Evolutionary conservation across 2,329 filamentous ascomycete genomes (phyloP).

Genomic region (Fusarium torreyae): DNA sequence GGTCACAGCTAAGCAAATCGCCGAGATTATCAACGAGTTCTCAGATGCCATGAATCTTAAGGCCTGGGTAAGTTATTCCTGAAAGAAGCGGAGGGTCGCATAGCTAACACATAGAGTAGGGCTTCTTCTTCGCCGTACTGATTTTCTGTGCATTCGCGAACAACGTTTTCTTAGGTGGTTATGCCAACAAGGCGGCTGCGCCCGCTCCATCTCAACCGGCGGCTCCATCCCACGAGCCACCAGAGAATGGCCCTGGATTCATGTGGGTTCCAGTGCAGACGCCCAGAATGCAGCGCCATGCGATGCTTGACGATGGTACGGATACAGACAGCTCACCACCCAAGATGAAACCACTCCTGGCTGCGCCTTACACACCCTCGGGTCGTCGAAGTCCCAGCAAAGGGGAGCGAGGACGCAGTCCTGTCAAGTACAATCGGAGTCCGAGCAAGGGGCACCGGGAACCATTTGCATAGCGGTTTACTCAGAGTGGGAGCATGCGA

Average conservation of each 20-base stretch:
- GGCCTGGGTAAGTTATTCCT: conserved; percentile 64
- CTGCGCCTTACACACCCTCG: conserved; percentile 64
- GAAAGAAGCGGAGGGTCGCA: neutral
- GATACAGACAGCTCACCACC: conserved; percentile 68
- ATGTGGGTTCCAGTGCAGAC: conserved; percentile 68
- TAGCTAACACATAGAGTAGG: conserved; percentile 54
- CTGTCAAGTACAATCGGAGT: conserved; percentile 61
- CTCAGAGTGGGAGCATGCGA: neutral
- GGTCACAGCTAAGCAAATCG: conserved; percentile 88
- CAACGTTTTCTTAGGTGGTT: conserved; percentile 63
- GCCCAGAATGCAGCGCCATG: conserved; percentile 61
- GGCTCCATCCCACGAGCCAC: conserved; percentile 41
- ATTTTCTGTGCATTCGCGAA: conserved; percentile 65
- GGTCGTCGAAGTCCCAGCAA: conserved; percentile 65
- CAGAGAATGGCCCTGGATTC: conserved; percentile 59
- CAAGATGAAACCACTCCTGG: conserved; percentile 58
- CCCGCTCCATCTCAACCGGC: conserved; percentile 48
- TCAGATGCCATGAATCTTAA: conserved; percentile 93
- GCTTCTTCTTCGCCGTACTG: conserved; percentile 66
- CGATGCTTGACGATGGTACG: conserved; percentile 61
- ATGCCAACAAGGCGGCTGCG: conserved; percentile 49
- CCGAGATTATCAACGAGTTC: conserved; percentile 94
- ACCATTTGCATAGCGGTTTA: conserved; percentile 17
- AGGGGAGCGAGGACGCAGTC: conserved; percentile 64
- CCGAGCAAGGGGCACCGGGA: conserved; percentile 54